Percentiles rank a stretch among this genome's conserved stretches.
Evolutionary conservation across 148 eudicot species (phyloP).

Genomic region (Vaccinium macrocarpon): DNA sequence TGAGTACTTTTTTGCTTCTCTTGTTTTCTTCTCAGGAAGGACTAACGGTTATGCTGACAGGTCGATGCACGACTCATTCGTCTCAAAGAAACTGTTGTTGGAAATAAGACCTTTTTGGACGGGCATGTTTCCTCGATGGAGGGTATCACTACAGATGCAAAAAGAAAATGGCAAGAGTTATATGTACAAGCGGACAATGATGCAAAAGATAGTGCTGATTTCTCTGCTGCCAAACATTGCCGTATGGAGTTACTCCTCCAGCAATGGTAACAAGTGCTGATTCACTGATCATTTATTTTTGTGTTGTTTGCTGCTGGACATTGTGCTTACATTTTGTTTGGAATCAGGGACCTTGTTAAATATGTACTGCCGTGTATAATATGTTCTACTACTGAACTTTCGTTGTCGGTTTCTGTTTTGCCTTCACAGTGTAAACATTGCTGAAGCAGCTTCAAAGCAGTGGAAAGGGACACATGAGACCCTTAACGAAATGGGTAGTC

Average conservation of each 20-base stretch:
- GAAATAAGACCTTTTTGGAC: conserved; percentile 66
- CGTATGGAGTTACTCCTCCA: conserved; percentile 86
- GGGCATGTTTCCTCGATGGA: conserved; percentile 69
- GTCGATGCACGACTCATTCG: conserved; percentile 65
- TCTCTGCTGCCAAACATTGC: conserved; percentile 95
- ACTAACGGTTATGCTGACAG: conserved; percentile 32
- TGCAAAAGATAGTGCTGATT: conserved; percentile 65
- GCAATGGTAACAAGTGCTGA: conserved; percentile 47
- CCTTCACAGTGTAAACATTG: conserved; percentile 52
- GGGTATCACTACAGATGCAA: conserved; percentile 73
- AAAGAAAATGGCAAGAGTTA: conserved; percentile 90
- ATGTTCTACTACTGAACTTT: not conserved
- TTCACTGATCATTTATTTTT: not conserved
- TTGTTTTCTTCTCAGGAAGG: not conserved
- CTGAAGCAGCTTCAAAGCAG: conserved; percentile 66
- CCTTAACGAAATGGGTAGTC: conserved; percentile 52
- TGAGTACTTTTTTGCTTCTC: not conserved
- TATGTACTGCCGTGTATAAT: not conserved
- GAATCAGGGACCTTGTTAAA: not conserved
- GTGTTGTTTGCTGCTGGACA: not conserved
- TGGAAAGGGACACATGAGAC: conserved; percentile 60
- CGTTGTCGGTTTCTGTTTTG: conserved; percentile 13
- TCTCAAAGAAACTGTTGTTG: conserved; percentile 54
- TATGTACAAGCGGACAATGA: conserved; percentile 58
- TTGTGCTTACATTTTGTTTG: not conserved